phyloP scores from a whole-genome alignment of 129 eudicot species.

The Pulicaria dysenterica region DNA sequence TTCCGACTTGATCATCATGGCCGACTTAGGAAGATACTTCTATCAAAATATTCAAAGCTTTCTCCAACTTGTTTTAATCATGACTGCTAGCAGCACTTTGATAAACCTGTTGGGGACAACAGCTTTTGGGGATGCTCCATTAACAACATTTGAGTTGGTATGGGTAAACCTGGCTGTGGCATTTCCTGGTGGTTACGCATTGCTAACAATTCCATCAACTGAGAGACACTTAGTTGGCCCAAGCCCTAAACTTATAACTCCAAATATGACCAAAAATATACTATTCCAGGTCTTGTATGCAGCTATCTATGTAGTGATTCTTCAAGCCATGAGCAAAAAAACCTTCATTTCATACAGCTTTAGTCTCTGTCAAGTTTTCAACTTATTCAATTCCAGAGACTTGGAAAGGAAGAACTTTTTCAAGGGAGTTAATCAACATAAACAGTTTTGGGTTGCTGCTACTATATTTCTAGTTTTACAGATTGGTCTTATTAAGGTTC shows the following conservation, averaged over 20 bases:
- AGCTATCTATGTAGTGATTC: conserved; percentile 10
- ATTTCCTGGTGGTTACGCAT: conserved; percentile 36
- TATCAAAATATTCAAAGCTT: conserved; percentile 29
- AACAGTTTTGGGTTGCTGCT: conserved; percentile 18
- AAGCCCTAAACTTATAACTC: conserved; percentile 28
- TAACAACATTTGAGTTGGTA: conserved; percentile 25
- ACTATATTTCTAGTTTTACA: conserved; percentile 15
- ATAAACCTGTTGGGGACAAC: conserved; percentile 20
- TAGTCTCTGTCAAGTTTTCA: conserved; percentile 38
- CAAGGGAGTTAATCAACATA: conserved; percentile 30
- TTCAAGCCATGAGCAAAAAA: conserved; percentile 11
- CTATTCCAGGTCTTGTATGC: conserved; percentile 31
- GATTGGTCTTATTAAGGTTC: conserved; percentile 15
- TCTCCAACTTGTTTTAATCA: conserved; percentile 33
- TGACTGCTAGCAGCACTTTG: conserved; percentile 16
- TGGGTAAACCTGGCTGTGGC: conserved; percentile 30
- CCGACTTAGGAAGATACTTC: conserved; percentile 28
- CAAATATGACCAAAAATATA: conserved; percentile 38
- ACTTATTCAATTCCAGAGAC: conserved; percentile 40
- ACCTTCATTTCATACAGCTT: conserved; percentile 29
- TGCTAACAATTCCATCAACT: conserved; percentile 29
- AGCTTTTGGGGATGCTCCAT: conserved; percentile 26
- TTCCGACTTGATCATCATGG: neutral
- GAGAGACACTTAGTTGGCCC: neutral
- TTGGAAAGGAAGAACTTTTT: conserved; percentile 34